Base-by-base conservation (phyloP, 129 eudicot species). In the Escallonia rubra region DNA sequence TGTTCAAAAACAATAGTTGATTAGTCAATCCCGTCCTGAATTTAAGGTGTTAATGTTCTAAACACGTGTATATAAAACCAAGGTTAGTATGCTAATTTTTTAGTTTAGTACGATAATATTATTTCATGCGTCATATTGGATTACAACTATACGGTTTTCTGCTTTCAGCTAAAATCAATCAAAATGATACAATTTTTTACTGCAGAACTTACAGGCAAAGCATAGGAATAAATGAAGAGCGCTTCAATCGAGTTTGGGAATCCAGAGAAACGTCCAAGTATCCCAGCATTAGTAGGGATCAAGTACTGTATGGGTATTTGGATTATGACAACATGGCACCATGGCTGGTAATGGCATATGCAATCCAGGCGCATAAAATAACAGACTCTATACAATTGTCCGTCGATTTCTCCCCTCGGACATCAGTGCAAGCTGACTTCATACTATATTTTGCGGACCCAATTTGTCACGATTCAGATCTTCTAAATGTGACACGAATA, bases 361-460 rank as follows among this genome's bases (percentile, higher is more conserved):
- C 59, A 16, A 65, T 65, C 14, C 44, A 65, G 14, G 69, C 69
- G 0, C 23, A 39, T 7, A 48, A 34, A 3, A 39, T 10, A 4
- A 23, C 43, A 10, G 58, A 34, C 7, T 38, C 69, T 1, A 44
- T 47, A 34, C 2, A 45, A 15, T 64, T 64, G 42, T 0, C 68
- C 1, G 44, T 65, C 3, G 51, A 65, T 47, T 65, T 47, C 14
- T 15, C 44, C 23, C 51, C 57, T 38, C 43, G 23, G 10, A 23
- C 43, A 44, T 23, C 43, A 10, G n/a, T 44, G 7, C 53, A 63
- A 43, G 53, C 67, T 11, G 43, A 63, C 51, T 43, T 63, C 14
- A 53, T 63, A 53, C 67, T 63, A 40, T 14, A 63, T 44, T 43
- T 63, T 41, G n/a, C 6, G 51, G 53, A 43, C 50, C 67, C 51